Evolutionary conservation across 345 rosid genomes (phyloP), one percentile per base, ranked within the genome.

Genomic region (Gossypium thurberi): DNA sequence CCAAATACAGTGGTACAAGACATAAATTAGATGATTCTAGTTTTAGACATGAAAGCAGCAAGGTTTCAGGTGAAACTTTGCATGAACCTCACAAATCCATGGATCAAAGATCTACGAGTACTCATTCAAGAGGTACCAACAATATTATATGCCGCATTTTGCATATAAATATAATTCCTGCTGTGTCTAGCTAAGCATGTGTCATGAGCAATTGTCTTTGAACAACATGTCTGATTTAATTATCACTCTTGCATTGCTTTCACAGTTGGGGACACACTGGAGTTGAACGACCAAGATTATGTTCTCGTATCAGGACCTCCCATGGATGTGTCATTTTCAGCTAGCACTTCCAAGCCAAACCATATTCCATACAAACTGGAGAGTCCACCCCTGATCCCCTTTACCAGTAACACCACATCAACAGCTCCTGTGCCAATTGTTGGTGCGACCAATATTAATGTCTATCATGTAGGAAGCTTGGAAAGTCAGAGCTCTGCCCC

Each of bases 291-390:
- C 82, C 97, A 88, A 81, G 99, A 92, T 70, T 95, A 83, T 59
- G 99, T 95, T 84, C 62, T 92, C n/a, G 94, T 95, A 40, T 86
- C 92, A 82, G 90, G 94, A 74, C 93, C 99, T 25, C 88, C 91
- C 48, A 75, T 83, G 82, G 97, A 91, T 60, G 70, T 81, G 46
- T 85, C 91, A 46, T 81, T 89, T 70, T 86, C 85, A 21, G 72
- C 85, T 20, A 82, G 88, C 82, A 73, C 78, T 60, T 86, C 87
- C 73, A 90, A 85, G 80, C 90, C 89, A 71, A 79, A 78, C 78
- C 80, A 81, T 74, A 75, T 82, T 28, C 88, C 82, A 47, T 76
- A 70, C 81, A 86, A 83, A 80, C 78, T 84, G 51, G 87, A 63
- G 72, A 84, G 86, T 79, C 84, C 88, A 26, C 84, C 84, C 26